Evolutionary conservation across 192 early-diverging fungal species (phyloP), one percentile per base, ranked within the genome.

Genomic region (Blastocladiella britannica): DNA sequence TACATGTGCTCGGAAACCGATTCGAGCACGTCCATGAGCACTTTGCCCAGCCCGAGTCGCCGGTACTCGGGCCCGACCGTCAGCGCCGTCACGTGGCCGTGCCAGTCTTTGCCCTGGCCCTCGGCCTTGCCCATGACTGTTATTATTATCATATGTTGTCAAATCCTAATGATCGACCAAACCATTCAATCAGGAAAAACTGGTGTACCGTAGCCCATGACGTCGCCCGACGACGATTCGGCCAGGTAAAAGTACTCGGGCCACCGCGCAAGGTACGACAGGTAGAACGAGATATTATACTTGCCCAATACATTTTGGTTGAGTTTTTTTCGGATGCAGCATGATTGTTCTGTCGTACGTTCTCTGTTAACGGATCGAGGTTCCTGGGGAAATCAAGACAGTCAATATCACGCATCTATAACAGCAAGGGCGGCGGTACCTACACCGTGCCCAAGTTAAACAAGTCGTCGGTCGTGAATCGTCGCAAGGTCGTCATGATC

Each of bases 21-120:
- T 63, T 98, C 94, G 29, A 98, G 67, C 4, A 87, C 68, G 20
- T 74, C 65, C 92, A 98, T 95, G 65, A 98, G 79, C 9, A 80
- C 75, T 51, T 83, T 74, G 5, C 88, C 94, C 0, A 98, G 77
- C 4, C 91, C 90, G 60, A 95, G 67, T 12, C 91, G 78, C 30
- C 94, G 83, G 63, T 84, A 95, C 63, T 94, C 91, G 20, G 94
- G 91, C 0, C 87, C 87, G 0, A 98, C 94, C 5, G 94, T 95
- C 29, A 98, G 75, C 7, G 94, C 94, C 2, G 94, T 94, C 27
- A 98, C 94, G 62, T 98, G 94, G 5, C 94, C 94, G 64, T 98
- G 94, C 92, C 92, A 95, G 26, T 86, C 75, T 57, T 82, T 80
- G 29, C 75, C 79, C 1, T 67, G 72, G 54, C 92, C 94, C 64